Evolutionary conservation across 192 early-diverging fungal genomes (phyloP), one percentile per base, ranked within the genome.

Genomic region (Coemansia sp.): DNA sequence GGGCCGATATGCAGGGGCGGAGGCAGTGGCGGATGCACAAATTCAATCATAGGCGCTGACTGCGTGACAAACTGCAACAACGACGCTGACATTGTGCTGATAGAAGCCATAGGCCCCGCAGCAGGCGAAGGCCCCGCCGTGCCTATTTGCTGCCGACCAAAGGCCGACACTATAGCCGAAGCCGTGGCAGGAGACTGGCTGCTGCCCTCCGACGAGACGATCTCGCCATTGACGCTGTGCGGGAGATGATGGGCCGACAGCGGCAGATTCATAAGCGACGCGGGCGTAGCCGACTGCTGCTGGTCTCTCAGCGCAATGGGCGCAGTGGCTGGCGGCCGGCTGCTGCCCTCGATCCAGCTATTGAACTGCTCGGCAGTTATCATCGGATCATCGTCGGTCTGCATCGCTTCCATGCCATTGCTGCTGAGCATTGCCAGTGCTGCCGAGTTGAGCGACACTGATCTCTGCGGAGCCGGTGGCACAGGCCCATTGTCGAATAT

Each of bases 221-320:
- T 72, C 11, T 74, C 75, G 62, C 75, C 80, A 13, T 62, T 62
- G 62, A 44, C 71, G 68, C 64, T 69, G 65, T 77, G 72, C 36
- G 81, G 76, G 63, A 84, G 52, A 53, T 84, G 76, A 52, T 84
- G 81, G 1, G 81, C 81, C 3, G 81, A 84, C n/a, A 68, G 43
- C 15, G 81, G 76, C 68, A 84, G 64, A 68, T 84, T 84, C 66
- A 84, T 68, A 49, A 84, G 70, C 57, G 77, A 75, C 5, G 81
- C 81, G 6, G 81, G 81, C 13, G 81, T 84, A 22, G 73, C 78
- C 31, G 70, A 68, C n/a, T 49, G 53, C 53, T 55, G 47, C 47
- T 55, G 53, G 13, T 55, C 53, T 10, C 27, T 31, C 12, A 13
- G 11, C 15, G 15, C 22, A 7, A 31, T 1, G 27, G 53, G 53